A percentile compares a stretch with the other conserved stretches of the same genome.
Evolutionary conservation across 2,329 filamentous ascomycete genomes (phyloP).

Genomic region (Acarospora socialis): DNA sequence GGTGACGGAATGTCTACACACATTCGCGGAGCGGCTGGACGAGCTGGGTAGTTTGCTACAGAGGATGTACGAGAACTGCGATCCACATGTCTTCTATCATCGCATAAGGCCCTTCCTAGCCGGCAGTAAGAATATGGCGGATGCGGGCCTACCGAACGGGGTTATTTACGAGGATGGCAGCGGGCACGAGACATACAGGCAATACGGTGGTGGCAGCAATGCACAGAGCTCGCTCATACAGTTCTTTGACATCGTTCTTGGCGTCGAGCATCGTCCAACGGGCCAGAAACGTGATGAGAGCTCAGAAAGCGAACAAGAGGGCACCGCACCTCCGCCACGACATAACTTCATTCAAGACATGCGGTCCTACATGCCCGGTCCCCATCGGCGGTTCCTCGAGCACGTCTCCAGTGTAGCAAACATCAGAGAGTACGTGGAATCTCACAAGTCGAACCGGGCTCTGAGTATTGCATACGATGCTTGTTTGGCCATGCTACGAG

Average conservation of each 20-base stretch:
- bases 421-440: conserved; percentile 68
- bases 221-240: conserved; percentile 94
- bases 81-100: conserved; percentile 89
- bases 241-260: conserved; percentile 87
- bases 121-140: conserved; percentile 93
- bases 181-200: conserved; percentile 53
- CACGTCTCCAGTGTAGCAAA: conserved; percentile 71
- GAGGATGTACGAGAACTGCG: conserved; percentile 90
- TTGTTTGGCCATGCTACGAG: conserved; percentile 64
- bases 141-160: conserved; percentile 77
- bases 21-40: conserved; percentile 76
- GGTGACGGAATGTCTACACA: conserved; percentile 63
- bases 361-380: conserved; percentile 91
- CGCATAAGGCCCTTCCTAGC: conserved; percentile 92
- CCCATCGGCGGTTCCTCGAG: conserved; percentile 76
- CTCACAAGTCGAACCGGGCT: conserved; percentile 43
- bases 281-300: conserved; percentile 47
- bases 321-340: conserved; percentile 37
- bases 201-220: conserved; percentile 89
- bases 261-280: conserved; percentile 79
- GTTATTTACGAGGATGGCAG: conserved; percentile 76
- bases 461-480: conserved; percentile 78
- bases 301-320: conserved; percentile 33
- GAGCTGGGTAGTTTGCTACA: conserved; percentile 66
- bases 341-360: conserved; percentile 96